Evolutionary conservation across 129 eudicot species (phyloP), one percentile per base, ranked within the genome.

Genomic region (Artemisia tridentata): DNA sequence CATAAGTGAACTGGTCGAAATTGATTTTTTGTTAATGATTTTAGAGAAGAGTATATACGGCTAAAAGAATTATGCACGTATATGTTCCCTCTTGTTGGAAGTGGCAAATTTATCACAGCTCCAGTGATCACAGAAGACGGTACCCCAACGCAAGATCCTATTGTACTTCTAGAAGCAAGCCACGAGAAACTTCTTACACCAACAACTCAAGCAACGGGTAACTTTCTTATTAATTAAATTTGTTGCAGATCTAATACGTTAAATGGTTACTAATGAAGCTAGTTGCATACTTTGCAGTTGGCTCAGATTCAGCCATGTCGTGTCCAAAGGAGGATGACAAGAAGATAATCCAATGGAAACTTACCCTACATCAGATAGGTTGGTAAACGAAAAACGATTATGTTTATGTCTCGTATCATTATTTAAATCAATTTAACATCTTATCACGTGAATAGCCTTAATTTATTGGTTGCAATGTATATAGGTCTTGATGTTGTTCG

Each of bases 401-500:
- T 7, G 10, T 38, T 38, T 38, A 38, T 38, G 45, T 38, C 45
- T 38, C 2, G 10, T 38, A 38, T 38, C 45, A 38, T 38, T 38
- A 7, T 7, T 38, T 7, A 7, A 1, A 7, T 7, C 2, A 25
- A 7, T 12, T 23, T 1, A 15, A 19, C 45, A 17, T 38, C 10
- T 38, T 5, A 38, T 77, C 13, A 53, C 58, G 55, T 81, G n/a
- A 54, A 38, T 38, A 7, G 49, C 70, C 31, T 73, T 63, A 11
- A 68, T 49, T 16, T 46, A 68, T 67, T 74, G 20, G 50, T 68
- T 61, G 60, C 50, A 84, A 13, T 71, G 71, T 68, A 80, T 82
- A 71, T 75, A 92, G 98, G 98, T 79, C 96, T 92, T 60, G 98
- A 92, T 82, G 98, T 92, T 73, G 85, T 79, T 52, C 96, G 98